These are phyloP conservation scores for Chalaropsis ovoidea DNA, from an alignment of 2,329 filamentous ascomycete species.

Conservation along the genomic window DNA sequence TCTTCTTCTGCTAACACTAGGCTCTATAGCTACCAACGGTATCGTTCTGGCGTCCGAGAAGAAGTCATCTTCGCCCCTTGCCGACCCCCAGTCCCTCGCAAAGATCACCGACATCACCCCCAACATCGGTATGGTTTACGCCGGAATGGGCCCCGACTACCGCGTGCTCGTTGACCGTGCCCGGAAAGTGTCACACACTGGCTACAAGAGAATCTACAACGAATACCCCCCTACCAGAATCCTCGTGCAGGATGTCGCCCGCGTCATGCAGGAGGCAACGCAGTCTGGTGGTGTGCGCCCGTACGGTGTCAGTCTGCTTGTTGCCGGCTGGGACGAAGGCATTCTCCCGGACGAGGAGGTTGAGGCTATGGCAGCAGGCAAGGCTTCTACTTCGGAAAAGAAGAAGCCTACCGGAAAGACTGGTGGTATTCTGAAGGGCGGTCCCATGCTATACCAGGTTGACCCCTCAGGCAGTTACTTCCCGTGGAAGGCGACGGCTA, in stretches of 20 bases:
- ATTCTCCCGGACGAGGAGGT: constrained; percentile 74
- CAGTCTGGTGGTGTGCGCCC: constrained; percentile 95
- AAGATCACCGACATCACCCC: constrained; percentile 98
- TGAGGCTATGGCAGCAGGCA: constrained; percentile 41
- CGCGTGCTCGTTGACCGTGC: constrained; percentile 94
- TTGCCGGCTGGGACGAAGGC: constrained; percentile 96
- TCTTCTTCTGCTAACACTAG: constrained; percentile 27
- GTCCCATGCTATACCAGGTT: constrained; percentile 95
- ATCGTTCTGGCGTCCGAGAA: constrained; percentile 99
- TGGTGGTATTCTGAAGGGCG: constrained; percentile 87
- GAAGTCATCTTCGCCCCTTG: constrained; percentile 95
- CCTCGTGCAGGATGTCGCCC: constrained; percentile 94
- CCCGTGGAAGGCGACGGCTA: constrained; percentile 98
- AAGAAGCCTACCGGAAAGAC: constrained; percentile 76
- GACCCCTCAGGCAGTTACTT: constrained; percentile 99
- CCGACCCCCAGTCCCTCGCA: constrained; percentile 86
- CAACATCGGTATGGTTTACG: constrained; percentile 99
- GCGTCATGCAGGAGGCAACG: constrained; percentile 97
- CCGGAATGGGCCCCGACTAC: constrained; percentile 98
- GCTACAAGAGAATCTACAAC: constrained; percentile 99
- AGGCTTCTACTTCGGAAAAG: constrained; percentile 51
- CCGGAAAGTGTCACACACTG: constrained; percentile 94
- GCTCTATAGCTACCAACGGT: constrained; percentile 73
- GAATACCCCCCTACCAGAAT: constrained; percentile 99
- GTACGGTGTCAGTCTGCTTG: constrained; percentile 89